Conservation (phyloP, 164 flowering plant genomes). For the Paratinospora sagittata region DNA sequence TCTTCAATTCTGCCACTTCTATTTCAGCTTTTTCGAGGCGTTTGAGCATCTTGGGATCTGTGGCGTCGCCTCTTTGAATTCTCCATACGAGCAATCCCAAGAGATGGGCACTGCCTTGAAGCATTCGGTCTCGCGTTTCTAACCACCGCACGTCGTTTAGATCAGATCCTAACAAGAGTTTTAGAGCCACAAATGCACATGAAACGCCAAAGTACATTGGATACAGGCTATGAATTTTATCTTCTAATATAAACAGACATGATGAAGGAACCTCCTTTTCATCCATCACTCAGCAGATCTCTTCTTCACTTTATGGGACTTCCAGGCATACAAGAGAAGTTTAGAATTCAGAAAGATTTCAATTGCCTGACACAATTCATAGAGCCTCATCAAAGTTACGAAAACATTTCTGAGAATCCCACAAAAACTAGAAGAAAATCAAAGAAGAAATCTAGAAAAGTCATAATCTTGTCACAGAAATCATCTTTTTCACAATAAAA, state of each 20-base stretch:
- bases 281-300: slow-evolving; percentile 36
- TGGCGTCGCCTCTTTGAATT: slow-evolving; percentile 36
- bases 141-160: slow-evolving; percentile 35
- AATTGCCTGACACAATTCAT: background rate
- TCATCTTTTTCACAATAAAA: background rate
- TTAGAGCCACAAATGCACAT: slow-evolving; percentile 69
- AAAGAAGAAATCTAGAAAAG: background rate
- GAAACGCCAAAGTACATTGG: slow-evolving; percentile 81
- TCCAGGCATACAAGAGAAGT: background rate
- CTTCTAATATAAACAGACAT: slow-evolving; percentile 25
- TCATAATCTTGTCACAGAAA: background rate
- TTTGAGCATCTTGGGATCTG: slow-evolving; percentile 28
- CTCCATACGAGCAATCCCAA: slow-evolving; percentile 77
- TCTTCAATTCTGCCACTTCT: slow-evolving; percentile 60
- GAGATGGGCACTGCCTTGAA: slow-evolving; percentile 66
- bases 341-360: too few relatives aligned
- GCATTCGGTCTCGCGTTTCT: slow-evolving; percentile 44
- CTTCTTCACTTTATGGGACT: background rate
- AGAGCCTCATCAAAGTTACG: background rate
- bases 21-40: slow-evolving; percentile 51
- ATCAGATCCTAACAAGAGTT: slow-evolving; percentile 32
- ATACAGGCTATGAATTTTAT: slow-evolving; percentile 39
- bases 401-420: background rate
- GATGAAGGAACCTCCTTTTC: slow-evolving; percentile 33
- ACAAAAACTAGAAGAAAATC: background rate